phyloP scores from a whole-genome alignment of 169 alveolate genomes.

The Plasmodium inui region DNA sequence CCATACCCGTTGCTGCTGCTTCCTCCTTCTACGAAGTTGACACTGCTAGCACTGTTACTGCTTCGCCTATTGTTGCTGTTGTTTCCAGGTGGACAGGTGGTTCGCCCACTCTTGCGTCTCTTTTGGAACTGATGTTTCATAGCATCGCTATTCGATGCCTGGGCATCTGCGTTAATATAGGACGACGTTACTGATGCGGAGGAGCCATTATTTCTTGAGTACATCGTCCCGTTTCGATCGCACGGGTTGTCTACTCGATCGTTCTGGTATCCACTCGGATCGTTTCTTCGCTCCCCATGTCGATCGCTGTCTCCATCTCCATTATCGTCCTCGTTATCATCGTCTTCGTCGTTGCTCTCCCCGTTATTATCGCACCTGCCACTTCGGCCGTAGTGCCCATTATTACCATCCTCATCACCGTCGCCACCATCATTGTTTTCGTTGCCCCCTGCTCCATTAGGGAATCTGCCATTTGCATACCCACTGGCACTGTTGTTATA shows the following conservation, averaged over 20 bases:
- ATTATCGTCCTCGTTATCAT: neutral
- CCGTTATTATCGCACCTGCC: constrained; percentile 15
- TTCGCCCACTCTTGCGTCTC: constrained; percentile 12
- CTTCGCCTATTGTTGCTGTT: neutral
- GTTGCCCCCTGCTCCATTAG: neutral
- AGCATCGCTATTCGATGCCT: neutral
- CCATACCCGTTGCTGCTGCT: neutral
- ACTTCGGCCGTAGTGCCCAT: constrained; percentile 6
- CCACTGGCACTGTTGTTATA: neutral
- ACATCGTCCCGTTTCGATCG: neutral
- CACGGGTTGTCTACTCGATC: neutral
- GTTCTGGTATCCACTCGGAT: neutral
- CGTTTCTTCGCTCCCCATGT: neutral
- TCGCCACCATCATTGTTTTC: neutral
- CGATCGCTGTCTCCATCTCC: neutral
- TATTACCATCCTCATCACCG: neutral
- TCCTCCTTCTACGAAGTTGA: neutral
- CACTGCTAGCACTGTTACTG: neutral
- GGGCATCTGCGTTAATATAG: neutral
- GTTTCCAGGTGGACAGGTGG: neutral
- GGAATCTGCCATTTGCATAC: neutral
- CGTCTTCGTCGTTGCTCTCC: neutral
- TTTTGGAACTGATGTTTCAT: neutral
- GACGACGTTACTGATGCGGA: constrained; percentile 13
- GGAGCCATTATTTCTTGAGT: neutral